Evolutionary conservation across 1,139 yeast genomes (phyloP).

Genomic region (Scheffersomyces segobiensis): DNA sequence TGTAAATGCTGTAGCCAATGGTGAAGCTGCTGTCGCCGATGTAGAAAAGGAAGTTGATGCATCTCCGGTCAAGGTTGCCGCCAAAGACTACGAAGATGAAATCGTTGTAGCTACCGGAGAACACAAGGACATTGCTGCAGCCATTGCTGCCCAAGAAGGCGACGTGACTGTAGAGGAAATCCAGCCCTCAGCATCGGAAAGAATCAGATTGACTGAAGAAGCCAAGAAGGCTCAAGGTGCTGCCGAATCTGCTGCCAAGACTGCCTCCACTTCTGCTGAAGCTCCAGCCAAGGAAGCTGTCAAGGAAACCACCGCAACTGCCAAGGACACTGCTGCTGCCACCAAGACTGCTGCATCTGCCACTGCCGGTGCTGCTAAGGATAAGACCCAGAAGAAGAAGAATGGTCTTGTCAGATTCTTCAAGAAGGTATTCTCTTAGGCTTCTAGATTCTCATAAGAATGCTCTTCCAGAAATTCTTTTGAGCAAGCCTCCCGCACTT

Average conservation of each 20-base stretch:
- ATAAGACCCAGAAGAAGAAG: slow-evolving; percentile 38
- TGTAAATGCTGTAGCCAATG: slow-evolving; percentile 7
- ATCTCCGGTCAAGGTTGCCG: slow-evolving; percentile 14
- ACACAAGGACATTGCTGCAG: slow-evolving; percentile 30
- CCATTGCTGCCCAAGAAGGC: slow-evolving; percentile 39
- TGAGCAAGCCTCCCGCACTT: not conserved
- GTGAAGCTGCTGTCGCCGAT: slow-evolving; percentile 2
- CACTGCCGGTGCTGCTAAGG: slow-evolving; percentile 17
- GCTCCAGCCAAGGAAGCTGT: slow-evolving; percentile 8
- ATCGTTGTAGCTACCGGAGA: slow-evolving; percentile 44
- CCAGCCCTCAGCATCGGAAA: slow-evolving; percentile 42
- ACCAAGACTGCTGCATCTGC: slow-evolving; percentile 4
- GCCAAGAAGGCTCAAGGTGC: slow-evolving; percentile 23
- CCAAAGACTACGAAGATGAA: slow-evolving; percentile 23
- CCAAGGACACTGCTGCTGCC: slow-evolving; percentile 5
- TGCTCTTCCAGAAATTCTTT: not conserved
- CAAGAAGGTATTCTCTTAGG: slow-evolving; percentile 41
- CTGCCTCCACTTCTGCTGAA: slow-evolving; percentile 9
- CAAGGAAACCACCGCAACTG: slow-evolving; percentile 8
- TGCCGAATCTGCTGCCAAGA: slow-evolving; percentile 11
- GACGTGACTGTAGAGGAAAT: slow-evolving; percentile 46
- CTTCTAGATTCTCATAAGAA: not conserved
- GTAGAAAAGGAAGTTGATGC: slow-evolving; percentile 24
- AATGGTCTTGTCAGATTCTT: slow-evolving; percentile 42
- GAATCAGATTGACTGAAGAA: slow-evolving; percentile 33